Conservation (phyloP, 805 yeast genomes). For the Wickerhamiella occidentalis region DNA sequence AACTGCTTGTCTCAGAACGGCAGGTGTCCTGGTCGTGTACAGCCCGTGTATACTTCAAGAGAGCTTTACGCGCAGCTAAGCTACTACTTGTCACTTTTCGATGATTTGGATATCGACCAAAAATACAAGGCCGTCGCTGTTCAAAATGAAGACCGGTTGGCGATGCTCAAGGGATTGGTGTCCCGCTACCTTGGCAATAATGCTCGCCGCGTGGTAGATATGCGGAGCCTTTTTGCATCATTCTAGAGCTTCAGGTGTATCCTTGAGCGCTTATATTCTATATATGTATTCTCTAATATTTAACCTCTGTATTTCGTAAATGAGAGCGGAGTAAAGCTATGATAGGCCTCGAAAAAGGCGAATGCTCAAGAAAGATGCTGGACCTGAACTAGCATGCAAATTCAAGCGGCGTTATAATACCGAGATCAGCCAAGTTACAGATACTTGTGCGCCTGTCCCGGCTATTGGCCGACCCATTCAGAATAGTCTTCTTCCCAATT, state of each 20-base stretch:
- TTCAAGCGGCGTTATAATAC: too few relatives aligned
- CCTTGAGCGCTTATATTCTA: not conserved
- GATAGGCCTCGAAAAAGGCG: too few relatives aligned
- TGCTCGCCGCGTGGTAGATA: conserved; percentile 81
- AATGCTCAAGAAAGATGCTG: too few relatives aligned
- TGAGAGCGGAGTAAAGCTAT: too few relatives aligned
- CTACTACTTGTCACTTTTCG: conserved; percentile 68
- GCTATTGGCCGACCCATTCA: conserved; percentile 4
- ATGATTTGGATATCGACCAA: conserved; percentile 37
- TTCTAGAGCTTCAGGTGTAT: not conserved
- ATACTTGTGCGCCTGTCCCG: not conserved
- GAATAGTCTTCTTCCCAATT: conserved; percentile 22
- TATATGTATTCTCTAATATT: not conserved
- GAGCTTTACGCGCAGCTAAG: conserved; percentile 75
- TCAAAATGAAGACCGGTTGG: conserved; percentile 58
- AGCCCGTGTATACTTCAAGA: conserved; percentile 62
- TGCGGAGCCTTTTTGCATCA: conserved; percentile 54
- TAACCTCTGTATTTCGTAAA: not conserved
- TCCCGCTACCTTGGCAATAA: conserved; percentile 64
- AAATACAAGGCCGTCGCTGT: conserved; percentile 65
- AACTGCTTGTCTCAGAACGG: conserved; percentile 64
- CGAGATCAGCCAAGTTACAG: too few relatives aligned
- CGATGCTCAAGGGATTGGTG: conserved; percentile 43
- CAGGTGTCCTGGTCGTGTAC: conserved; percentile 64
- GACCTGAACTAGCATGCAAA: too few relatives aligned